Percentiles rank a stretch among this genome's conserved stretches.
Evolutionary conservation across 805 yeast genomes (phyloP).

Genomic region (Cyberlindnera subsufficiens): DNA sequence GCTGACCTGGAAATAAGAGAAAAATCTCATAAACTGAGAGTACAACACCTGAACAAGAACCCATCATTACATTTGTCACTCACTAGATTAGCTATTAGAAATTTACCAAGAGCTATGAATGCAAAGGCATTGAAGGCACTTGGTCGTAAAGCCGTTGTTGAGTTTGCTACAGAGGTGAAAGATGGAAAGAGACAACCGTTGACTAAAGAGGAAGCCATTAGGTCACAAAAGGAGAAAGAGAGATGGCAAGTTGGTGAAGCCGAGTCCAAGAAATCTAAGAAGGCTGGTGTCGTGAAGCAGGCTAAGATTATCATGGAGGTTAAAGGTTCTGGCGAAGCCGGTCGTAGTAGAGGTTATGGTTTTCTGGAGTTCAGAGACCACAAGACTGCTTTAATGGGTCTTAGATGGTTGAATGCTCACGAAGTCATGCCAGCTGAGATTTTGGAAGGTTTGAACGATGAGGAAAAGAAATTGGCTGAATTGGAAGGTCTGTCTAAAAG

Average conservation of each 20-base stretch:
- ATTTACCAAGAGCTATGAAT: conserved; percentile 88
- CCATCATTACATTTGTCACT: conserved; percentile 89
- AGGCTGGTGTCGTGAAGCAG: conserved; percentile 88
- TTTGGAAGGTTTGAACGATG: conserved; percentile 61
- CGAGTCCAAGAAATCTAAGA: conserved; percentile 57
- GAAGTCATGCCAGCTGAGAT: conserved; percentile 70
- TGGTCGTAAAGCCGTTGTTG: conserved; percentile 91
- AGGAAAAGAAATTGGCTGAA: conserved; percentile 52
- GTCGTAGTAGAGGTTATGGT: conserved; percentile 96
- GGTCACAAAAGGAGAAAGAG: conserved; percentile 68
- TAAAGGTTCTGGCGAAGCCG: conserved; percentile 79
- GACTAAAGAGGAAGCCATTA: conserved; percentile 78
- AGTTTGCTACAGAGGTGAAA: conserved; percentile 86
- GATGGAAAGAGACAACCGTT: conserved; percentile 72
- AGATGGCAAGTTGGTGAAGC: conserved; percentile 34
- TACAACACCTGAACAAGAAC: conserved; percentile 84
- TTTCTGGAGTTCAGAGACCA: conserved; percentile 92
- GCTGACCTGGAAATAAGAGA: conserved; percentile 85
- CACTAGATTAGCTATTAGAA: conserved; percentile 92
- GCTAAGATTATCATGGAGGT: conserved; percentile 91
- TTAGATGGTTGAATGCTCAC: conserved; percentile 95
- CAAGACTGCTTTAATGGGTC: conserved; percentile 87
- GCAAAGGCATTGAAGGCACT: conserved; percentile 84
- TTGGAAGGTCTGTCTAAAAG: conserved; percentile 52
- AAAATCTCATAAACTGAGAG: conserved; percentile 78